Evolutionary conservation across 1,139 yeast genomes (phyloP).

Genomic region (Casaregolazyma suthepensis): DNA sequence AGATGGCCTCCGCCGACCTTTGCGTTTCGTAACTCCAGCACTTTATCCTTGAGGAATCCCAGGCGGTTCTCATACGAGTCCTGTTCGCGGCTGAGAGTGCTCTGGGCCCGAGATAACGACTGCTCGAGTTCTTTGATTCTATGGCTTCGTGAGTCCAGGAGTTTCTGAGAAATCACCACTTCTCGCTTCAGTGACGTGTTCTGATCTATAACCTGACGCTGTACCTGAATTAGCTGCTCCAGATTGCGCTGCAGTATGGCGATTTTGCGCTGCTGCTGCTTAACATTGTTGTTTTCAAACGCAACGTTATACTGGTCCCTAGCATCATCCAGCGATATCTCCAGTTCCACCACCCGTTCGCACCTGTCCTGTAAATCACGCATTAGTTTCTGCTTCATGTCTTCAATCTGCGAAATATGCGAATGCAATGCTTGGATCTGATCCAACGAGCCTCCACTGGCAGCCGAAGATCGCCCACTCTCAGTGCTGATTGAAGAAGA

Average conservation of each 20-base stretch:
- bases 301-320: conserved; percentile 33
- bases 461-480: background rate
- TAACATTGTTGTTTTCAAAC: conserved; percentile 26
- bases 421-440: conserved; percentile 22
- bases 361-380: conserved; percentile 40
- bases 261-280: conserved; percentile 35
- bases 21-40: conserved; percentile 25
- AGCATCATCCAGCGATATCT: conserved; percentile 37
- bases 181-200: conserved; percentile 41
- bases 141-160: conserved; percentile 54
- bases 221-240: conserved; percentile 39
- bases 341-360: conserved; percentile 40
- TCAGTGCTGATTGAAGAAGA: conserved; percentile 3
- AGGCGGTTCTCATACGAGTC: conserved; percentile 50
- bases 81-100: conserved; percentile 45
- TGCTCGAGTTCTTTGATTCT: conserved; percentile 53
- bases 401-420: conserved; percentile 26
- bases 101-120: conserved; percentile 48
- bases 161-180: conserved; percentile 49
- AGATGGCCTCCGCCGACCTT: conserved; percentile 7
- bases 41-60: conserved; percentile 38
- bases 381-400: conserved; percentile 35
- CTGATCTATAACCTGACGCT: conserved; percentile 42
- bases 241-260: conserved; percentile 42
- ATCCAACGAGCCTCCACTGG: conserved; percentile 16